Base-by-base conservation (phyloP, 2,329 filamentous ascomycete genomes). In the Mycosphaerella sp. region DNA sequence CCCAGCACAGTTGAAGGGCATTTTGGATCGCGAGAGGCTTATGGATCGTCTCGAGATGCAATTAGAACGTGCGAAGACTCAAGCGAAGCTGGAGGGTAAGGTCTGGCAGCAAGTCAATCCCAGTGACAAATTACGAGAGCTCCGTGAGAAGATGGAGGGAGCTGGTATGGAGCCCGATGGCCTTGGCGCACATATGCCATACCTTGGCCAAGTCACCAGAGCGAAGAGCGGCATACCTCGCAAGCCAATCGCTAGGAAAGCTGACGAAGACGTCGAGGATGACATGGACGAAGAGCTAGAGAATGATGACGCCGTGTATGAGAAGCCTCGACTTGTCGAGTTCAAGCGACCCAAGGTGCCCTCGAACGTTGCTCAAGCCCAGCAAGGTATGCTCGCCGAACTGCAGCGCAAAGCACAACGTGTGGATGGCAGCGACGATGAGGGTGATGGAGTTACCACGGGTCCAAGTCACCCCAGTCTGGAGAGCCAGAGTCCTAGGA, bases 1-100 rank as follows among this genome's bases (percentile, higher is more conserved):
- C 66, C 82, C 87, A 18, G 75, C 81, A 27, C 85, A 85, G 49
- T 89, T 91, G 85, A 83, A 89, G 67, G 93, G 93, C 56, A 97
- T 98, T 55, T 76, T 98, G 58, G 90, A 97, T 67, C 86, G 93
- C 21, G 88, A 96, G 64, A 84, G 80, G 64, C 82, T 98, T 59
- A 94, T 98, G 86, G 87, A 89, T 66, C 85, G 90, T 47, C 78
- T 98, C 51, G 90, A 95, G 70, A 94, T 88, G 76, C 93, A 97
- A 71, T 81, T 98, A 37, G 91, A 97, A 73, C 79, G 93, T 58
- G 91, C 95, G 58, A 97, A 97, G 79, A 97, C 93, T 0, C 90
- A 97, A 67, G 95, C 89, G 71, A 96, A 96, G 71, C 81, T 98
- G 28, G 93, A 97, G 70, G 93, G 93, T 60, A 88, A 88, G 68